A percentile compares a stretch with the other conserved stretches of the same genome.
Conservation (phyloP, 2,329 filamentous ascomycete species). For the Venturia carpophila region DNA sequence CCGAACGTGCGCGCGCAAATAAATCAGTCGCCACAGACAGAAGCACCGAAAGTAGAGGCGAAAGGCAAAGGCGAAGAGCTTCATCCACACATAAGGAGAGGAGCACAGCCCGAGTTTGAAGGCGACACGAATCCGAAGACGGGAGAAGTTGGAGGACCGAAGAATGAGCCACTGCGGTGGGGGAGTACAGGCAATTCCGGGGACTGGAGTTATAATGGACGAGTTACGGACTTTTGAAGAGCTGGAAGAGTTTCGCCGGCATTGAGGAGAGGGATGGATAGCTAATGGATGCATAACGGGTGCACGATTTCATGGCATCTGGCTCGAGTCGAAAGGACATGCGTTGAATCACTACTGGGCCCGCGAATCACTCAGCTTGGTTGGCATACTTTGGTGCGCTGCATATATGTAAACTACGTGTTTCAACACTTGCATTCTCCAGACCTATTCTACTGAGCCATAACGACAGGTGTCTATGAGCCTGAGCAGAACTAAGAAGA, state of each 20-base stretch:
- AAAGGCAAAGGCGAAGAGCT: conserved; percentile 56
- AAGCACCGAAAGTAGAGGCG: conserved; percentile 40
- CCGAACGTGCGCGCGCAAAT: conserved; percentile 33
- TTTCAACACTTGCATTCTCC: background rate
- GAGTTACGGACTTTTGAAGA: conserved; percentile 78
- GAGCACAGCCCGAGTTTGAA: conserved; percentile 83
- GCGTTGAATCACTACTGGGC: background rate
- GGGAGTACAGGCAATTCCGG: conserved; percentile 63
- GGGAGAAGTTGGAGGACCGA: conserved; percentile 90
- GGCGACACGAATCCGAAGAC: conserved; percentile 89
- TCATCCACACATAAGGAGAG: conserved; percentile 64
- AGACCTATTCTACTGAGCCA: background rate
- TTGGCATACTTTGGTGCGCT: background rate
- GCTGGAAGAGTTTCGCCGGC: background rate
- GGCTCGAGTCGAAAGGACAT: background rate
- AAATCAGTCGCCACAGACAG: conserved; percentile 42
- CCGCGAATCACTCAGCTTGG: too few species aligned
- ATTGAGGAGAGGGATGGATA: background rate
- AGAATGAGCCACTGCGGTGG: conserved; percentile 94
- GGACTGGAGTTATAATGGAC: conserved; percentile 90
- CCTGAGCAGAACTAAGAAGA: background rate
- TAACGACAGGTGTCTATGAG: background rate
- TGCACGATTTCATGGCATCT: too few species aligned
- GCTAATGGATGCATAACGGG: too few species aligned
- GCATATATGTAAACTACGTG: background rate